Base-by-base conservation (phyloP, 1,139 yeast genomes). In the Geotrichum bryndzae region DNA sequence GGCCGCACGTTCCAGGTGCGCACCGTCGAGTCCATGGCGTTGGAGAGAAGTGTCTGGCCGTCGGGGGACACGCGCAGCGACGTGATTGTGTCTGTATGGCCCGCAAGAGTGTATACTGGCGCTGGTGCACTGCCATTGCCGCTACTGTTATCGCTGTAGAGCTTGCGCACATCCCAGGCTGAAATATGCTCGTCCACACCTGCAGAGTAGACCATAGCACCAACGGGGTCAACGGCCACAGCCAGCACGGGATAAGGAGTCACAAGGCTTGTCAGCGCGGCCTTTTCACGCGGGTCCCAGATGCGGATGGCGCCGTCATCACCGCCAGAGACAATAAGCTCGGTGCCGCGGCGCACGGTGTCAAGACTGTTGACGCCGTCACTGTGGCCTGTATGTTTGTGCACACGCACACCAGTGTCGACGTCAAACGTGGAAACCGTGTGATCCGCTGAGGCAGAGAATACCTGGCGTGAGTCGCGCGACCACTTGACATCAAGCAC, bases 101-200 rank as follows among this genome's bases (percentile, higher is more conserved):
- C 77, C 2, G 66, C 57, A 13, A 76, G 64, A 1, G 51, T 41
- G 35, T 87, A 86, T n/a, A 80, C 57, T 0, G 82, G 78, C 13
- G 53, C 25, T 7, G 53, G 51, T 27, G 25, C 27, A 8, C 48
- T 22, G 63, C 63, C 18, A 18, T 18, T 18, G 18, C 18, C 18
- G 18, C 18, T 18, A 18, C 18, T 18, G 18, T 18, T n/a, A 54
- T 13, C 68, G 27, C 27, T 22, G 29, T 54, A 35, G 13, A 57
- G 51, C 13, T 57, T 64, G 2, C 75, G 64, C 15, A 81, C 62
- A 68, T 88, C 94, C 74, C 80, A 85, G 0, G 85, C 86, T 57
- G 75, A 72, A 0, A 89, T 79, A 0, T 78, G 73, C 0, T 90
- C 87, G 64, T 88, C 94, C 2, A 89, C 82, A 0, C 96, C 96